phyloP scores from a whole-genome alignment of 2,329 filamentous ascomycete species.

The Ramularia endophylla region DNA sequence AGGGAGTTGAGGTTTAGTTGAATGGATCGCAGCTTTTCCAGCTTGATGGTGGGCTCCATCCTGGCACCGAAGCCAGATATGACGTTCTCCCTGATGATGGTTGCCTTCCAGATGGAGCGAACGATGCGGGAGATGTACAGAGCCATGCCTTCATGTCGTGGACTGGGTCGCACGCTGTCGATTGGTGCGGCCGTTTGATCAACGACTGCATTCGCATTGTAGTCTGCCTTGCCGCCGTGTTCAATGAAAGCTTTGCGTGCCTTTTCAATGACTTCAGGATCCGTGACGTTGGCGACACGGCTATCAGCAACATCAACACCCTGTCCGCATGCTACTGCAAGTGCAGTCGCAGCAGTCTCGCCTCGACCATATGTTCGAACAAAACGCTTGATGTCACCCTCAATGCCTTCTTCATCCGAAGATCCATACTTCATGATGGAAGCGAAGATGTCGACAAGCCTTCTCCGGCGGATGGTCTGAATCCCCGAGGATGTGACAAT shows the following conservation, averaged over 20 bases:
- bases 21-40: constrained; percentile 64
- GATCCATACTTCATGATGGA: constrained; percentile 60
- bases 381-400: constrained; percentile 76
- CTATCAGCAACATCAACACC: constrained; percentile 74
- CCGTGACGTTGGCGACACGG: constrained; percentile 64
- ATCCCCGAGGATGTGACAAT: constrained; percentile 88
- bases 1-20: constrained; percentile 77
- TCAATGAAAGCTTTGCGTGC: constrained; percentile 87
- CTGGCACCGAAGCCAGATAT: constrained; percentile 53
- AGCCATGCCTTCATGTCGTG: constrained; percentile 80
- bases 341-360: constrained; percentile 82
- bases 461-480: constrained; percentile 73
- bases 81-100: constrained; percentile 56
- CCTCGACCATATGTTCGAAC: constrained; percentile 79
- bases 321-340: constrained; percentile 93
- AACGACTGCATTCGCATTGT: constrained; percentile 68
- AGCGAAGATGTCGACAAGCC: constrained; percentile 89
- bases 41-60: constrained; percentile 61
- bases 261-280: constrained; percentile 78
- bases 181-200: constrained; percentile 59
- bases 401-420: constrained; percentile 71
- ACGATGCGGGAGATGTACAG: constrained; percentile 85
- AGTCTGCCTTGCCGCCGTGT: constrained; percentile 78
- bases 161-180: constrained; percentile 80
- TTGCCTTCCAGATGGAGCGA: constrained; percentile 78